Evolutionary conservation across 1,139 yeast genomes (phyloP), one percentile per base, ranked within the genome.

Genomic region (Yamadazyma atlantica): DNA sequence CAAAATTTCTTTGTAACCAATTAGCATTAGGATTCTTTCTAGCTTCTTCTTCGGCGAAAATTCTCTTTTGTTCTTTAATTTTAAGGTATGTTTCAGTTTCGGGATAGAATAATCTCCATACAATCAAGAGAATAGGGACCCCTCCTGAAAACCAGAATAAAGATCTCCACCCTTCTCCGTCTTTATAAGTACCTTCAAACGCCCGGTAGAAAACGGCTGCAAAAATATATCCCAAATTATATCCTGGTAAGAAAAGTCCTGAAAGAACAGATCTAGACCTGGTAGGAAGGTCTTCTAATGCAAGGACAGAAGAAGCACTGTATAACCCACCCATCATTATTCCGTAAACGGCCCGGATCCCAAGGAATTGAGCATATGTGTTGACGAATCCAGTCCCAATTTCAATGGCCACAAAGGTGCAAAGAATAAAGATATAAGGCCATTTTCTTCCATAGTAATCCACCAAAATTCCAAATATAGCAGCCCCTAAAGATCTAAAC

Each of bases 401-500:
- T 57, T 85, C 89, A 32, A 84, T 67, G 11, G 70, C 69, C 35
- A 77, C 64, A 54, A 85, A 78, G 33, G 78, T 58, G 0, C 57
- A 40, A 53, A 82, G 66, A 55, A 80, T 78, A 29, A 67, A 50
- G 34, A 80, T 73, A 45, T 78, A 74, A 1, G 92, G 87, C 78
- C 80, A 80, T 53, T 82, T 83, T 52, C 92, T 69, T 25, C 94
- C 94, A 53, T 74, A 82, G 49, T 72, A 64, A 58, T 85, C 94
- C 41, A 84, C 78, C 25, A 76, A 59, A 38, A 75, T 64, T 32
- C 94, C 94, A 52, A 84, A 84, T 24, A 80, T 63, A 24, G 82
- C 57, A 11, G 92, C 89, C 38, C 94, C 94, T n/a, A 82, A 79
- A 3, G 89, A 80, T 50, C 94, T 73, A 47, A 85, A 66, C 90